These are phyloP conservation scores for Globisporangium acanthophoron DNA, from an alignment of 352 stramenopile genomes.

Conservation along the genomic window DNA sequence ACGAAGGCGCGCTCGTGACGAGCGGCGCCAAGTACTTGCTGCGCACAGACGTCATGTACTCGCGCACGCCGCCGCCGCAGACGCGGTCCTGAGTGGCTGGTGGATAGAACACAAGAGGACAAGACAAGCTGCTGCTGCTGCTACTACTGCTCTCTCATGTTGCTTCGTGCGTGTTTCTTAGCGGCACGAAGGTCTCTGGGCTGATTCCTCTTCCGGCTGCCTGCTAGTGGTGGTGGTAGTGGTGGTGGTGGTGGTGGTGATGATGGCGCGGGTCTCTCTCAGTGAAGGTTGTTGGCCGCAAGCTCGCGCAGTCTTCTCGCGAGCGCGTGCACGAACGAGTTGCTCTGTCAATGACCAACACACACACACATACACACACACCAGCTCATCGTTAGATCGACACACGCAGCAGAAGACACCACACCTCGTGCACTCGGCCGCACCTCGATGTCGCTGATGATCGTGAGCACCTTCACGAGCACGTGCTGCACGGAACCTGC, in stretches of 20 bases:
- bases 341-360: slow-evolving; percentile 24
- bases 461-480: slow-evolving; percentile 63
- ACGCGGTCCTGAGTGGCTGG: not conserved
- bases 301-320: slow-evolving; percentile 65
- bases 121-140: too few species aligned
- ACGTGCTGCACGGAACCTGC: slow-evolving; percentile 39
- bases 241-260: not conserved
- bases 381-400: not conserved
- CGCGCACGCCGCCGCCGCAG: slow-evolving; percentile 10
- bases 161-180: not conserved
- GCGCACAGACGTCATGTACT: slow-evolving; percentile 83
- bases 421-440: slow-evolving; percentile 5
- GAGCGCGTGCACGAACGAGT: slow-evolving; percentile 64
- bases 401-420: not conserved
- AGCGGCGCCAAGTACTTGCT: slow-evolving; percentile 67
- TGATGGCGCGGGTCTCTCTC: not conserved
- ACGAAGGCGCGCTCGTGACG: slow-evolving; percentile 65
- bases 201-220: not conserved
- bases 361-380: slow-evolving; percentile 1
- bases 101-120: not conserved
- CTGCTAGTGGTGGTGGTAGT: not conserved
- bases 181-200: not conserved
- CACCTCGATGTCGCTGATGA: slow-evolving; percentile 64
- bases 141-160: not conserved
- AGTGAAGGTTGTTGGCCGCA: slow-evolving; percentile 13